Conservation (phyloP, 441 rosid species). For the Brassica hybrid region DNA sequence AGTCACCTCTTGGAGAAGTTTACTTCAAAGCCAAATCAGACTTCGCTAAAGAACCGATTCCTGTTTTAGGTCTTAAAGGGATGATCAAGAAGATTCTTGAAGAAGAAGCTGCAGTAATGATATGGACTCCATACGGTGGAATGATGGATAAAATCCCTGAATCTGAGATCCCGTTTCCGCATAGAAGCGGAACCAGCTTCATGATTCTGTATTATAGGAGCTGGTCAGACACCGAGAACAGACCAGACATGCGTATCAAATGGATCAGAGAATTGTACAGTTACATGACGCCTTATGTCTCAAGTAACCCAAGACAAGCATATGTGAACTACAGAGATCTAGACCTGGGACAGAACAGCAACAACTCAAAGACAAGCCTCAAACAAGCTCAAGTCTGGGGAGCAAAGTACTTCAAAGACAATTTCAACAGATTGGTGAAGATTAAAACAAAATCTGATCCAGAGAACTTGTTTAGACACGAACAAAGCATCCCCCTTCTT, state of each 20-base stretch:
- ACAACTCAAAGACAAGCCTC: constrained; percentile 23
- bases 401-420: too few species aligned
- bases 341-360: constrained; percentile 46
- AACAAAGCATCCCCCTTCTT: constrained; percentile 60
- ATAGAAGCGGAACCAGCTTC: constrained; percentile 52
- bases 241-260: constrained; percentile 4
- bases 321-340: constrained; percentile 75
- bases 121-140: constrained; percentile 68
- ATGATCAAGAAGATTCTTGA: constrained; percentile 50
- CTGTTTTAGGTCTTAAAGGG: constrained; percentile 38
- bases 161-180: constrained; percentile 56
- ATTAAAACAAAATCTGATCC: constrained; percentile 62
- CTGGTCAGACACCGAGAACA: constrained; percentile 45
- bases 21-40: constrained; percentile 73
- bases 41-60: constrained; percentile 50
- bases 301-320: constrained; percentile 60
- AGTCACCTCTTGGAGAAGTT: constrained; percentile 48
- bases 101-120: constrained; percentile 59
- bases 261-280: too few species aligned
- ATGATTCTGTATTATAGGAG: constrained; percentile 48
- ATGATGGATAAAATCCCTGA: constrained; percentile 52
- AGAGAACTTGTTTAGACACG: constrained; percentile 63
- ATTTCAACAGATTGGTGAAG: constrained; percentile 52
- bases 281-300: constrained; percentile 63
- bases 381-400: constrained; percentile 45